A percentile compares a stretch with the other conserved stretches of the same genome.
Evolutionary conservation across 768 basidiomycete genomes (phyloP).

Genomic region (Boletus huronensis): DNA sequence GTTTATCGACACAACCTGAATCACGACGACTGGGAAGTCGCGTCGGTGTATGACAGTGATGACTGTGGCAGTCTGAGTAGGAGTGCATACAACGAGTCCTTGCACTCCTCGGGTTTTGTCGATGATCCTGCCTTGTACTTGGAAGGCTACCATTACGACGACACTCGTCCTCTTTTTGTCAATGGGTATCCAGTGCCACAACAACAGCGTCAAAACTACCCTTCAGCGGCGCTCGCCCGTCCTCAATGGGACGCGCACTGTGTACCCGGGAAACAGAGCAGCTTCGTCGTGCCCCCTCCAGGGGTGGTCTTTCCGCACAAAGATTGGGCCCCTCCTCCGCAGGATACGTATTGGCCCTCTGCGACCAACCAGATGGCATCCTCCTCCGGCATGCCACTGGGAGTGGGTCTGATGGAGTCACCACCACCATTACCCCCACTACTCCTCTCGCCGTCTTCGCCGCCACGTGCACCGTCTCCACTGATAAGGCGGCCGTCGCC

Average conservation of each 20-base stretch:
- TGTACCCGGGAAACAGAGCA: constrained; percentile 8
- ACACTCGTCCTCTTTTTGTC: constrained; percentile 1
- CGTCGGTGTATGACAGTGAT: constrained; percentile 29
- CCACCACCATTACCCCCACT: constrained; percentile 10
- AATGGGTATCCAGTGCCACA: constrained; percentile 19
- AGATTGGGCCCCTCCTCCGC: constrained; percentile 15
- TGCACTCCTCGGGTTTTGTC: constrained; percentile 1
- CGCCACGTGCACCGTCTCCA: constrained; percentile 6
- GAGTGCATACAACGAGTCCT: constrained; percentile 18
- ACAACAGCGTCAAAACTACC: constrained; percentile 10
- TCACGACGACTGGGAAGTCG: constrained; percentile 29
- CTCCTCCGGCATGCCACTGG: constrained; percentile 1
- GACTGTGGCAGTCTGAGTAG: constrained; percentile 25
- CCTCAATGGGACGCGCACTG: constrained; percentile 13
- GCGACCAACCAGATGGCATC: background rate
- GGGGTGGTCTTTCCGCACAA: constrained; percentile 24
- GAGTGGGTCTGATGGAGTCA: constrained; percentile 1
- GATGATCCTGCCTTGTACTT: constrained; percentile 7
- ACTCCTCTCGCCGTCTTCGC: constrained; percentile 16
- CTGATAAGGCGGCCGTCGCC: constrained; percentile 17
- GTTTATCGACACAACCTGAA: constrained; percentile 24
- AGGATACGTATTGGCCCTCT: constrained; percentile 14
- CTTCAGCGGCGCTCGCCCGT: background rate
- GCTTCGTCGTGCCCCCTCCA: constrained; percentile 24
- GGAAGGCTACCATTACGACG: constrained; percentile 5